Percentiles rank a stretch among this genome's conserved stretches.
phyloP scores from a whole-genome alignment of 2,329 filamentous ascomycete species.

The Ustulina deusta region DNA sequence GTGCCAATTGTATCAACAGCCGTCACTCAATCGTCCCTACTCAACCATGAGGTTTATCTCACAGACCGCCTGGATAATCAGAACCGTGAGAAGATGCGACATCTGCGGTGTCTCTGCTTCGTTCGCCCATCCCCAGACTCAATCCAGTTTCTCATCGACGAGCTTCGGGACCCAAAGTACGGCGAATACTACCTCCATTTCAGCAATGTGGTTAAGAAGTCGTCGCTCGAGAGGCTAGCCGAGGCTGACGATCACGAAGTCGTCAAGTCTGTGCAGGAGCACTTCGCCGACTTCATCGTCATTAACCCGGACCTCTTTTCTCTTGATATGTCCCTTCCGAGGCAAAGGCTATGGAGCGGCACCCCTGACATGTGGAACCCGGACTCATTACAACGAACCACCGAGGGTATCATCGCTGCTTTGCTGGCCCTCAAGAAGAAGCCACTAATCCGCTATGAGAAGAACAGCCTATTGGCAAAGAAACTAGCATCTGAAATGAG shows the following conservation, averaged over 20 bases:
- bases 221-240: slow-evolving; percentile 89
- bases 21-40: slow-evolving; percentile 91
- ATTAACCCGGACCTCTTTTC: slow-evolving; percentile 95
- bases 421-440: slow-evolving; percentile 95
- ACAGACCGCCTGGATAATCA: slow-evolving; percentile 94
- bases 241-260: slow-evolving; percentile 99
- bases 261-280: slow-evolving; percentile 92
- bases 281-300: slow-evolving; percentile 95
- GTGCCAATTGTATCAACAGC: slow-evolving; percentile 94
- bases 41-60: slow-evolving; percentile 97
- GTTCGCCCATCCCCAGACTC: slow-evolving; percentile 92
- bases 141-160: slow-evolving; percentile 93
- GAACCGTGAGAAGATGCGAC: slow-evolving; percentile 95
- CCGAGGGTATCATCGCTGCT: slow-evolving; percentile 86
- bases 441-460: slow-evolving; percentile 92
- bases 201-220: slow-evolving; percentile 98
- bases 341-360: slow-evolving; percentile 82
- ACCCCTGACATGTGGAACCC: slow-evolving; percentile 90
- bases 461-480: slow-evolving; percentile 88
- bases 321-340: slow-evolving; percentile 77
- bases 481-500: slow-evolving; percentile 93
- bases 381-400: slow-evolving; percentile 85
- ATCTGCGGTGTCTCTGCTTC: slow-evolving; percentile 92
- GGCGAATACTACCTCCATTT: slow-evolving; percentile 98
- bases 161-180: slow-evolving; percentile 95